Base-by-base conservation (phyloP, 768 basidiomycete genomes). In the Pisolithus microcarpus region DNA sequence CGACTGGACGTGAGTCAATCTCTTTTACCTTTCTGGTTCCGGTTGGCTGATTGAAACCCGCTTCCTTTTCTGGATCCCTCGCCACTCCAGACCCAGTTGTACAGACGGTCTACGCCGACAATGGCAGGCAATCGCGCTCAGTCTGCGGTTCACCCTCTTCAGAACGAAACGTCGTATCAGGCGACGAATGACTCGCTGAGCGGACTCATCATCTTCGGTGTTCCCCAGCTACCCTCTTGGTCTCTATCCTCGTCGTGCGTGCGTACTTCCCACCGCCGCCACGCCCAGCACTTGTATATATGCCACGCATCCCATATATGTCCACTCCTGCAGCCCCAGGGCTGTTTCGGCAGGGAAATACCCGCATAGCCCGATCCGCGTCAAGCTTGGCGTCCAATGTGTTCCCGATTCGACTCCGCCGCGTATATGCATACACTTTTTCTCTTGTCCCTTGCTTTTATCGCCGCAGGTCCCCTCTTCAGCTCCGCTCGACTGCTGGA, bases 81-180 rank as follows among this genome's bases (percentile, higher is more conserved):
- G 4, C 26, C 26, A 26, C 26, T 26, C 26, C 56, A 82, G 79
- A 3, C 83, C 83, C 11, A 80, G 80, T 34, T 84, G 83, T 65
- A 66, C 70, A 8, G 71, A 82, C 61, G 68, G 65, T 43, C 64
- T 85, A 39, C 69, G 71, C 50, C 70, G 78, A 8, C 78, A 82
- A 51, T 84, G 84, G 82, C 79, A 82, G 57, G 80, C 81, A 8
- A 54, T 84, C 26, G 63, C 72, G 0, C 73, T 85, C 19, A 66
- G 79, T 51, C 56, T 84, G 28, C 72, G 80, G 39, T 83, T 85
- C 58, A 67, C 72, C 51, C 65, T 84, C 39, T 85, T 84, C 63
- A 69, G 81, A 48, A 75, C 72, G 18, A 73, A 75, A 53, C 72
- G 73, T 42, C 55, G 66, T 52, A 58, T 71, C 19, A 55, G 55